Conservation (phyloP, 495 filamentous ascomycete genomes). For the Aspergillus kassunensis region DNA sequence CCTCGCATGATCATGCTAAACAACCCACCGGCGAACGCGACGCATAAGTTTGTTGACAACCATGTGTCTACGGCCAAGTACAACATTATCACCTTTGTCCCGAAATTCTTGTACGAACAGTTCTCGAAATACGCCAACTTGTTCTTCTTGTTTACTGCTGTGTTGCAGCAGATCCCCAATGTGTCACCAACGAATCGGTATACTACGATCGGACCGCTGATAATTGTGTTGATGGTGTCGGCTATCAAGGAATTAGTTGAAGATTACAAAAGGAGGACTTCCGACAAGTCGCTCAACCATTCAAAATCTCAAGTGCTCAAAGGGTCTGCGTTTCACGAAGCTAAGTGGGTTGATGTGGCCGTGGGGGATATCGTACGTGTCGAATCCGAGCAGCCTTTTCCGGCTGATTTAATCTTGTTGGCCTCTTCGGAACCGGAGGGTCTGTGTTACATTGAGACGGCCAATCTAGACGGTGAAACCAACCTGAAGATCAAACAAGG, state of each 20-base stretch:
- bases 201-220: slow-evolving; percentile 91
- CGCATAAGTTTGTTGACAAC: slow-evolving; percentile 89
- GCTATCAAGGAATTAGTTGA: slow-evolving; percentile 94
- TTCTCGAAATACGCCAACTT: slow-evolving; percentile 99
- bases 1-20: slow-evolving; percentile 95
- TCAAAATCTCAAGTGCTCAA: slow-evolving; percentile 81
- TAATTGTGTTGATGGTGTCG: slow-evolving; percentile 85
- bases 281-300: slow-evolving; percentile 83
- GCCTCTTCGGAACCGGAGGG: slow-evolving; percentile 97
- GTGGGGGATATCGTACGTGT: slow-evolving; percentile 95
- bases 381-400: slow-evolving; percentile 94
- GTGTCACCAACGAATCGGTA: slow-evolving; percentile 92
- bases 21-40: slow-evolving; percentile 88
- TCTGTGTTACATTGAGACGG: slow-evolving; percentile 98
- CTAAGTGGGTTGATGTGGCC: slow-evolving; percentile 87
- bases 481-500: slow-evolving; percentile 99
- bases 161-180: slow-evolving; percentile 90
- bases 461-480: slow-evolving; percentile 96
- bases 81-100: slow-evolving; percentile 89
- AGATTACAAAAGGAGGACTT: slow-evolving; percentile 84
- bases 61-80: slow-evolving; percentile 98
- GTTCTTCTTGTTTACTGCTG: slow-evolving; percentile 98
- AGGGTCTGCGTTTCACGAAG: slow-evolving; percentile 80
- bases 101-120: slow-evolving; percentile 98
- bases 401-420: slow-evolving; percentile 86